phyloP scores from a whole-genome alignment of 805 yeast genomes.

The Candida xyloterini region DNA sequence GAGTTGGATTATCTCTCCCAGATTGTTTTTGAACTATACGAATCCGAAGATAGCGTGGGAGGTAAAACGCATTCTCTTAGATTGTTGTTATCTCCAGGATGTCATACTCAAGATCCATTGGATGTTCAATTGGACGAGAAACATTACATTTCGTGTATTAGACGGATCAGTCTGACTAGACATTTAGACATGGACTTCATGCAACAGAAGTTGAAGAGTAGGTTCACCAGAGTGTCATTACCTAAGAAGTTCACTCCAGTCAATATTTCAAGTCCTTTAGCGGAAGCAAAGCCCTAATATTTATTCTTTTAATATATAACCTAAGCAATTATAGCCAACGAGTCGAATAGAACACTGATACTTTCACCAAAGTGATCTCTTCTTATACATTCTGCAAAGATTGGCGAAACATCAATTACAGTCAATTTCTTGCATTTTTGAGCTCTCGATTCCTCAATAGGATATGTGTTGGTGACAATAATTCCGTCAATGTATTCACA shows the following conservation, averaged over 20 bases:
- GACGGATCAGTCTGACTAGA: constrained; percentile 83
- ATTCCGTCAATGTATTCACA: constrained; percentile 85
- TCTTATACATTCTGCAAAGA: constrained; percentile 96
- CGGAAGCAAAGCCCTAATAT: constrained; percentile 16
- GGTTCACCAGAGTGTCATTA: constrained; percentile 81
- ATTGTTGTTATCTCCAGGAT: constrained; percentile 93
- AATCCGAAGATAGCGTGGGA: constrained; percentile 64
- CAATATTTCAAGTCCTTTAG: constrained; percentile 61
- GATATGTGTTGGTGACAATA: constrained; percentile 95
- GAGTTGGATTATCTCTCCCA: constrained; percentile 95
- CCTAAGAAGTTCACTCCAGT: constrained; percentile 93
- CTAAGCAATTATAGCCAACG: constrained; percentile 54
- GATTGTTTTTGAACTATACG: constrained; percentile 89
- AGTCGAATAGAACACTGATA: constrained; percentile 88
- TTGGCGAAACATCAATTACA: constrained; percentile 89
- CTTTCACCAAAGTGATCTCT: constrained; percentile 99
- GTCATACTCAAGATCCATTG: constrained; percentile 96
- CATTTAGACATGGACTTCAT: constrained; percentile 92
- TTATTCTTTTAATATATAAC: constrained; percentile 3
- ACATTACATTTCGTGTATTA: constrained; percentile 95
- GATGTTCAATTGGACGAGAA: constrained; percentile 95
- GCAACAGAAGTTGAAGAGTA: constrained; percentile 70
- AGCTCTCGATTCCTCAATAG: constrained; percentile 64
- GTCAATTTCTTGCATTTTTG: constrained; percentile 65
- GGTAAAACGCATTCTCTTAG: constrained; percentile 86